Conservation (phyloP, 2,329 filamentous ascomycete species). For the Dryadomyces sulphureus region DNA sequence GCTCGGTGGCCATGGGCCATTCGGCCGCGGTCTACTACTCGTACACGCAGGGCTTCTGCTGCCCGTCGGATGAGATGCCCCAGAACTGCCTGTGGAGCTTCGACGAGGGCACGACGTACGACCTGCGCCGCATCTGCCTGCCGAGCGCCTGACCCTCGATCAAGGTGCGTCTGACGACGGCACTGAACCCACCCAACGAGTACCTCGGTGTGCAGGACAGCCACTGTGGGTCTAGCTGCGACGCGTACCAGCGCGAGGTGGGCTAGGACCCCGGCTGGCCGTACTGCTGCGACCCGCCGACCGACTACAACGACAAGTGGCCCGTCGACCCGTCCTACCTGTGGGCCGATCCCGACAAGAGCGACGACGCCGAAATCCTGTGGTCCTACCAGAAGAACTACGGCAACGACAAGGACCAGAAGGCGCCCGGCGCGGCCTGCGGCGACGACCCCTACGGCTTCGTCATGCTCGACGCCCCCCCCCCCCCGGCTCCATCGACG, state of each 20-base stretch:
- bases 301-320: not conserved
- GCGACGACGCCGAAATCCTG: not conserved
- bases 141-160: not conserved
- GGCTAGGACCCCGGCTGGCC: not conserved
- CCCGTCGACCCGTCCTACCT: not conserved
- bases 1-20: not conserved
- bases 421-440: not conserved
- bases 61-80: not conserved
- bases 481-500: not conserved
- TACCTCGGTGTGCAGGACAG: no score
- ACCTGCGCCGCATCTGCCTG: not conserved
- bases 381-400: not conserved
- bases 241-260: not conserved
- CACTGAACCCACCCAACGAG: not conserved
- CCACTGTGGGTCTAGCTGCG: not conserved
- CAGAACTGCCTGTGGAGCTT: not conserved
- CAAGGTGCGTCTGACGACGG: not conserved
- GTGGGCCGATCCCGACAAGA: not conserved
- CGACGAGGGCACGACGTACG: not conserved
- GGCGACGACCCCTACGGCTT: not conserved
- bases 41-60: not conserved
- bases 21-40: not conserved
- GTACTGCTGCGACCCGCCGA: not conserved
- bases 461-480: not conserved
- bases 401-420: not conserved